These are phyloP conservation scores for Talaromyces sp. DNA, from an alignment of 2,329 filamentous ascomycete species.

Conservation along the genomic window DNA sequence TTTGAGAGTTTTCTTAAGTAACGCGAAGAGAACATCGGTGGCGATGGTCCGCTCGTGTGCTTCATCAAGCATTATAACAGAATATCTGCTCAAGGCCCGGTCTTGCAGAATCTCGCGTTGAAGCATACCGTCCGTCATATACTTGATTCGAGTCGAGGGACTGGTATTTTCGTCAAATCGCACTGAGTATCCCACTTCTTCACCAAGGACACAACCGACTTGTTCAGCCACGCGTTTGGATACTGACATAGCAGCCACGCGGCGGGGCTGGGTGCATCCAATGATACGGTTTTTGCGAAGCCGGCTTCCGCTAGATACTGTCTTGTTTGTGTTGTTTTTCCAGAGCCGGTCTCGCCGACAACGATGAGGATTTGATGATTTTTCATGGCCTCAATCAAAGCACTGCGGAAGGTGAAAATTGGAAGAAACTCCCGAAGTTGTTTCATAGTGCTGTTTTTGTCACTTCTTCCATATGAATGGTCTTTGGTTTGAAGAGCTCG, in stretches of 20 bases:
- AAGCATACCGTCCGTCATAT: slow-evolving; percentile 99
- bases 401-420: slow-evolving; percentile 83
- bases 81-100: slow-evolving; percentile 84
- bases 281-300: slow-evolving; percentile 87
- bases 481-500: slow-evolving; percentile 80
- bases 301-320: slow-evolving; percentile 96
- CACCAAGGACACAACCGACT: slow-evolving; percentile 85
- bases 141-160: slow-evolving; percentile 90
- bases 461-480: slow-evolving; percentile 85
- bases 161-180: slow-evolving; percentile 95
- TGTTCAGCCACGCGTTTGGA: slow-evolving; percentile 96
- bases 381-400: slow-evolving; percentile 82
- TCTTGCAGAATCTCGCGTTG: slow-evolving; percentile 93
- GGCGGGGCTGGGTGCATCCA: slow-evolving; percentile 93
- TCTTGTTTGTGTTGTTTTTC: slow-evolving; percentile 95
- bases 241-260: slow-evolving; percentile 96
- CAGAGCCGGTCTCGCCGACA: slow-evolving; percentile 94
- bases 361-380: slow-evolving; percentile 93
- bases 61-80: slow-evolving; percentile 97
- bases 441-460: no score
- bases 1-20: slow-evolving; percentile 91
- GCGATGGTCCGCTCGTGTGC: slow-evolving; percentile 96
- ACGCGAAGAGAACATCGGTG: slow-evolving; percentile 90
- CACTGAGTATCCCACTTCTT: slow-evolving; percentile 95
- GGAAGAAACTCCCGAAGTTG: slow-evolving; percentile 89